Base-by-base conservation (phyloP, 1,284 basidiomycete genomes). In the Cryptococcus sp. region DNA sequence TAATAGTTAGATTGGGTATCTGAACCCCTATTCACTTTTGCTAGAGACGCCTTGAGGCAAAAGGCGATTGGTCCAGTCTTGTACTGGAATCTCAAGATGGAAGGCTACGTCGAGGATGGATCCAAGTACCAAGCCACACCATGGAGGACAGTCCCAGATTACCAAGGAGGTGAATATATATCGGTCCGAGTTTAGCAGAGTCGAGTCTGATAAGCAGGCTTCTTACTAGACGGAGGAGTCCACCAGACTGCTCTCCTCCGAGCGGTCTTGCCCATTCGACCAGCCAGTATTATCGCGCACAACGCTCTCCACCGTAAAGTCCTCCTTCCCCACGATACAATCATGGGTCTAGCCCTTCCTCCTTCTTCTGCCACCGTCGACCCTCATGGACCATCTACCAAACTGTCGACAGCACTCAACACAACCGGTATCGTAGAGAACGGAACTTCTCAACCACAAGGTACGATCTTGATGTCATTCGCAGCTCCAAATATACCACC, bases 141-240 rank as follows among this genome's bases (percentile, higher is more conserved):
- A 24, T 91, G 87, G 88, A 78, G 88, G 43, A 88, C 85, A 2
- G 76, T 87, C 49, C 87, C 88, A n/a, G 70, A 88, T 83, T 89
- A 89, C 66, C 87, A 90, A 77, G 87, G 88, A 31, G 87, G 87
- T 40, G 49, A 54, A 41, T 16, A 2, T 28, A 34, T 19, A 41
- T 5, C 32, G n/a, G n/a, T 28, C 19, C 4, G n/a, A n/a, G n/a
- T 14, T 28, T 16, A 4, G 32, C 21, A 18, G 24, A 2, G 32
- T 32, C 34, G 16, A 18, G 9, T 7, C 18, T 31, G 9, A 13
- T 11, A 11, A 7, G 25, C 43, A 65, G 67, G 67, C 19, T 76
- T 76, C 67, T 55, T 77, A 34, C 66, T 75, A 43, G 74, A 76
- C 45, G 74, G 73, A 13, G 73, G 74, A 25, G 73, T 76, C 4